These are phyloP conservation scores for Suaeda aralocaspica DNA, from an alignment of 148 eudicot species.

Conservation along the genomic window DNA sequence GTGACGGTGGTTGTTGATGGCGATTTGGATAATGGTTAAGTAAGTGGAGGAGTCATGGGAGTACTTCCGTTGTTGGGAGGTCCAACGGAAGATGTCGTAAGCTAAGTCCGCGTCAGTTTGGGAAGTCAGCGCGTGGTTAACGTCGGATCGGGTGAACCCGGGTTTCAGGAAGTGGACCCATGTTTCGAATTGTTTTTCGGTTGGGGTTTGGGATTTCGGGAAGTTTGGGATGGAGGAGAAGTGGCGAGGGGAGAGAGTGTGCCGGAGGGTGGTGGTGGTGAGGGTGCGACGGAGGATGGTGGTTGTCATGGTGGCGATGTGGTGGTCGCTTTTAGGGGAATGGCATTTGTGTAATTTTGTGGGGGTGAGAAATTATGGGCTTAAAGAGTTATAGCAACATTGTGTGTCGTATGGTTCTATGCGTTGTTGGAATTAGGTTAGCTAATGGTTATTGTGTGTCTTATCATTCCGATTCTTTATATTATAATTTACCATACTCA, in stretches of 20 bases:
- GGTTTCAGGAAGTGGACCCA: constrained; percentile 69
- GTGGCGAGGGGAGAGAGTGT: constrained; percentile 11
- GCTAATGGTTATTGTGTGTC: too few relatives aligned
- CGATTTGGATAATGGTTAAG: constrained; percentile 61
- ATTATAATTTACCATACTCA: too few relatives aligned
- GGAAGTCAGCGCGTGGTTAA: constrained; percentile 51
- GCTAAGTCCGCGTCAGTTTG: constrained; percentile 82
- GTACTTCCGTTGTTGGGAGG: constrained; percentile 62
- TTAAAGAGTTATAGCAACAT: not conserved
- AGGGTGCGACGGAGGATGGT: constrained; percentile 23
- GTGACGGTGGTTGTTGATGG: constrained; percentile 39
- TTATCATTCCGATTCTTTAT: too few relatives aligned
- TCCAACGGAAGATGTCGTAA: constrained; percentile 89
- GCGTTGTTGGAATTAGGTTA: too few relatives aligned
- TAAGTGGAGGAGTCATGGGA: constrained; percentile 62
- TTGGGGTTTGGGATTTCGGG: constrained; percentile 54
- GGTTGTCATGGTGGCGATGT: constrained; percentile 27
- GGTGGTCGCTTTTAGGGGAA: not conserved
- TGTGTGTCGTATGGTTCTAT: too few relatives aligned
- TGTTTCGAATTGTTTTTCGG: constrained; percentile 68
- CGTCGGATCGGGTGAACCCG: constrained; percentile 70
- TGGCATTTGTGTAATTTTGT: not conserved
- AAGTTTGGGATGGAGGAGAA: constrained; percentile 14
- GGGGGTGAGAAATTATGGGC: not conserved
- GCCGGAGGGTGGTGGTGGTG: constrained; percentile 11